Base-by-base conservation (phyloP, 2,329 filamentous ascomycete species). In the Xylariaceae sp. region DNA sequence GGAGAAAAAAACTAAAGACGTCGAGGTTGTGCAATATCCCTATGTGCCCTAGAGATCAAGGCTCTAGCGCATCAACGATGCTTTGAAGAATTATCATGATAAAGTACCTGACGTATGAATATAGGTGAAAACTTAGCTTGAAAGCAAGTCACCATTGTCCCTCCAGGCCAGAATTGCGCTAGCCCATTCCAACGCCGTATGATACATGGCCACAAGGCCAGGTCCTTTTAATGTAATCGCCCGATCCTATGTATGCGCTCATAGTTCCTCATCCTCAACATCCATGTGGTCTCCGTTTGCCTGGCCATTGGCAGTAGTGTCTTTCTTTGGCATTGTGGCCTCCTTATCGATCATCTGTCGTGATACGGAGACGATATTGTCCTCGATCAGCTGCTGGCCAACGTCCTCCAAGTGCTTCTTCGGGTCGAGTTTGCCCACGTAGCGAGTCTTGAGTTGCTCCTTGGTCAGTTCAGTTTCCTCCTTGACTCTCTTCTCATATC, bases 281-380 rank as follows among this genome's bases (percentile, higher is more conserved):
- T 91, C 88, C 87, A 91, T 91, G 52, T 78, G 70, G 42, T 86
- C 81, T 13, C 77, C 82, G 52, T 81, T 81, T n/a, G 72, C 70
- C 47, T 76, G 72, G 29, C 78, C 80, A 61, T 81, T 79, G 30
- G 77, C 73, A 50, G 73, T 73, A 10, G 66, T 70, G 55, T 88
- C 81, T 74, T 87, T 87, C 72, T 84, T 87, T 16, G 93, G 91
- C 74, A 96, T 90, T 4, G 92, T 94, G 3, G 94, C 94, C 74
- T 99, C 94, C 78, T 97, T 97, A 78, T 97, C 94, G 68, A 99
- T 97, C 93, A 99, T 97, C 75, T 97, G 94, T 72, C 93, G 83
- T 61, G 92, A 95, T n/a, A 99, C 92, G 3, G 92, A 91, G 10
- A 99, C 94, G 61, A 99, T 99, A 76, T 99, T 99, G 82, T 99